Evolutionary conservation across 305 asterid genomes (phyloP).

Genomic region (Solanum hybrid): DNA sequence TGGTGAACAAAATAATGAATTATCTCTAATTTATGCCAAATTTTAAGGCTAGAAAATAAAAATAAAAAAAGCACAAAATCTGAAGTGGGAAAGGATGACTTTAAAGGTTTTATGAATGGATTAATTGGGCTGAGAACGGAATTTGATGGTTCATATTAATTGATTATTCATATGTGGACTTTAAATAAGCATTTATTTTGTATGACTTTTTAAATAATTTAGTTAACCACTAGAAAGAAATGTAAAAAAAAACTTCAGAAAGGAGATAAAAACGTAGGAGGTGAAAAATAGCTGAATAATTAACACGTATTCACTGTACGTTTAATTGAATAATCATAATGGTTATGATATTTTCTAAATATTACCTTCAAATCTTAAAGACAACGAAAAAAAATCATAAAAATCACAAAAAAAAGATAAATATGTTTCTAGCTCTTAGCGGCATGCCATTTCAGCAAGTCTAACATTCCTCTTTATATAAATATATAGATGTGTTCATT

Average conservation of each 20-base stretch:
- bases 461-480: neutral
- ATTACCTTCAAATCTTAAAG: neutral
- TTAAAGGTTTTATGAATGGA: neutral
- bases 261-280: neutral
- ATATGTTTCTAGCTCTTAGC: neutral
- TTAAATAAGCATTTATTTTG: neutral
- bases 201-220: too few relatives aligned
- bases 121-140: too few relatives aligned
- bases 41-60: neutral
- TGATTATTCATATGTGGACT: neutral
- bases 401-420: neutral
- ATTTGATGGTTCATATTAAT: neutral
- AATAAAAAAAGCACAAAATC: neutral
- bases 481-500: neutral
- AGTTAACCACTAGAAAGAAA: neutral
- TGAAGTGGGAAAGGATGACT: neutral
- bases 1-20: neutral
- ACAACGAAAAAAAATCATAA: too few relatives aligned
- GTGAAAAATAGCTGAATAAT: neutral
- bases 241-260: too few relatives aligned
- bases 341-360: too few relatives aligned
- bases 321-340: neutral
- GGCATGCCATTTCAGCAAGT: neutral
- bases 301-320: neutral
- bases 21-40: neutral